Evolutionary conservation across 2,329 filamentous ascomycete genomes (phyloP), one percentile per base, ranked within the genome.

Genomic region (Cordyceps javanica): DNA sequence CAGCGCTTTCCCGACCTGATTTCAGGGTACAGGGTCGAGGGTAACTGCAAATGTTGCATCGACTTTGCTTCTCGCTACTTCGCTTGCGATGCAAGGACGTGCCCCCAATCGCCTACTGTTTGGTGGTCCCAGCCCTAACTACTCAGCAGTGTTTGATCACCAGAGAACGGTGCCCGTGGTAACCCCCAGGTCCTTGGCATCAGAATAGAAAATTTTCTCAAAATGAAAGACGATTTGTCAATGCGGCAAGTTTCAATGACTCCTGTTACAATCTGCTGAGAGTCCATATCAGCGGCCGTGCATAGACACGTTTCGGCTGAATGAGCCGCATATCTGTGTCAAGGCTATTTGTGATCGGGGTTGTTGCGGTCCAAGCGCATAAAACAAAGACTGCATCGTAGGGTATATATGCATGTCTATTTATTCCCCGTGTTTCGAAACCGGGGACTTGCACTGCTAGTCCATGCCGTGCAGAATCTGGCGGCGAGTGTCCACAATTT

Each of bases 301-400:
- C 41, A 36, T 36, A 41, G 52, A 41, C 25, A 55, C 42, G 53
- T 55, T 55, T 55, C 53, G 53, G 53, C 42, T 55, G 53, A 39
- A 46, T 16, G n/a, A 48, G 42, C 53, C 42, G 32, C 53, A 46
- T 54, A 38, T 25, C 28, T 42, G 28, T 48, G 42, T 39, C 32
- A 30, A 48, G 34, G 16, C 39, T 34, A 55, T n/a, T 26, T 45
- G 23, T 30, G 28, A 45, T 48, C 32, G 41, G 19, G 26, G 34
- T 7, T 19, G 52, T 9, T n/a, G 23, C 32, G 52, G 52, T 28
- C 52, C 52, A 55, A 55, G 52, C 52, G 52, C 52, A 55, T 38
- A n/a, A 46, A 44, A 38, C 41, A 55, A n/a, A 36, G 42, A 45
- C 30, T 26, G 28, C 41, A 55, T 55, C 52, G 39, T 54, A 44